These are phyloP conservation scores for Aspergillus tanneri DNA, from an alignment of 2,329 filamentous ascomycete species.

Conservation along the genomic window DNA sequence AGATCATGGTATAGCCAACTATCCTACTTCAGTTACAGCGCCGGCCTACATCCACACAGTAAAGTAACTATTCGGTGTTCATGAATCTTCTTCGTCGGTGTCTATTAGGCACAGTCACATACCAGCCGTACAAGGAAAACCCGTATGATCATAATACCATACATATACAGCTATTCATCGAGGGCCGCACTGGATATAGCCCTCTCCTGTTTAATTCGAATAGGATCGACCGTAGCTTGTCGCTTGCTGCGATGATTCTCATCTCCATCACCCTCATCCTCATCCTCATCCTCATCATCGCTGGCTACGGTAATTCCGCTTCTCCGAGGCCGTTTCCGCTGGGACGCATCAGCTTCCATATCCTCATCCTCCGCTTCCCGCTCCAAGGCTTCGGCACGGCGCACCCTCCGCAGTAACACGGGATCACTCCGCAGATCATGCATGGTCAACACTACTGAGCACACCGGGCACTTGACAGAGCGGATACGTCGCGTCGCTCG, in stretches of 20 bases:
- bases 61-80: too few species aligned
- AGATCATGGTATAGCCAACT: too few species aligned
- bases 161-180: too few species aligned
- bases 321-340: constrained; percentile 17
- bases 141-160: too few species aligned
- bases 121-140: too few species aligned
- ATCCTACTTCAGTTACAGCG: too few species aligned
- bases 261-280: constrained; percentile 18
- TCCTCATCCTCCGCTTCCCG: constrained; percentile 35
- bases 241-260: background rate
- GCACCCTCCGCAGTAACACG: constrained; percentile 40
- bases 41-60: too few species aligned
- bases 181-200: constrained; percentile 11
- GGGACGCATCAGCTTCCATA: constrained; percentile 15
- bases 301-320: constrained; percentile 34
- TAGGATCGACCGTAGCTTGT: background rate
- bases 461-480: constrained; percentile 44
- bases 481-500: constrained; percentile 22
- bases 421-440: constrained; percentile 42
- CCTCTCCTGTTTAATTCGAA: constrained; percentile 22
- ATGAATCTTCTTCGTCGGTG: too few species aligned
- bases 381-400: constrained; percentile 31
- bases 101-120: too few species aligned
- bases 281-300: constrained; percentile 24
- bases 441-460: constrained; percentile 37